Evolutionary conservation across 768 basidiomycete genomes (phyloP).

Genomic region (Russula sp.): DNA sequence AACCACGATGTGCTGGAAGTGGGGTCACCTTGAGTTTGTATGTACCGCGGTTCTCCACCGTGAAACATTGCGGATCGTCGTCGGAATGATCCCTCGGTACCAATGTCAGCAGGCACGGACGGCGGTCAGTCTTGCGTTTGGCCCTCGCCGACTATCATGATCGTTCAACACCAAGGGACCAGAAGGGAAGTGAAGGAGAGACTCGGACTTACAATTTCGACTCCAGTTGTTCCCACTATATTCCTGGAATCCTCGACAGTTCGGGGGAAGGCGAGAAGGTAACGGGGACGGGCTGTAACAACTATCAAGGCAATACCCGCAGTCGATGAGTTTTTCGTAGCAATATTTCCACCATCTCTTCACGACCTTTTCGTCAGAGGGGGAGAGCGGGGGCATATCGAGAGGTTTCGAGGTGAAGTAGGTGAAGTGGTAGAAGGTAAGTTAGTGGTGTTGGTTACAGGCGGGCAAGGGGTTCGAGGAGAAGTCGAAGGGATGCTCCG

Average conservation of each 20-base stretch:
- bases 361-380: not conserved
- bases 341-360: conserved; percentile 2
- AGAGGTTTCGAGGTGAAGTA: not conserved
- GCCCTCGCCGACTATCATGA: not conserved
- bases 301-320: not conserved
- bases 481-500: no score
- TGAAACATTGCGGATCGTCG: no score
- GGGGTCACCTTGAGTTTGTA: no score
- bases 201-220: not conserved
- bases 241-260: not conserved
- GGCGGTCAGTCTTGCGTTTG: not conserved
- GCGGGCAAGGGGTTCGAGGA: no score
- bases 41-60: no score
- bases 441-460: no score
- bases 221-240: not conserved
- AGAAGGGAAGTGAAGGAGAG: not conserved
- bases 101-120: not conserved
- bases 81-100: not conserved
- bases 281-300: not conserved
- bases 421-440: no score
- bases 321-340: not conserved
- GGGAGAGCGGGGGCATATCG: not conserved
- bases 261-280: not conserved
- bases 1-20: no score
- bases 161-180: not conserved